Base-by-base conservation (phyloP, 805 yeast genomes). In the Yarrowia deformans region DNA sequence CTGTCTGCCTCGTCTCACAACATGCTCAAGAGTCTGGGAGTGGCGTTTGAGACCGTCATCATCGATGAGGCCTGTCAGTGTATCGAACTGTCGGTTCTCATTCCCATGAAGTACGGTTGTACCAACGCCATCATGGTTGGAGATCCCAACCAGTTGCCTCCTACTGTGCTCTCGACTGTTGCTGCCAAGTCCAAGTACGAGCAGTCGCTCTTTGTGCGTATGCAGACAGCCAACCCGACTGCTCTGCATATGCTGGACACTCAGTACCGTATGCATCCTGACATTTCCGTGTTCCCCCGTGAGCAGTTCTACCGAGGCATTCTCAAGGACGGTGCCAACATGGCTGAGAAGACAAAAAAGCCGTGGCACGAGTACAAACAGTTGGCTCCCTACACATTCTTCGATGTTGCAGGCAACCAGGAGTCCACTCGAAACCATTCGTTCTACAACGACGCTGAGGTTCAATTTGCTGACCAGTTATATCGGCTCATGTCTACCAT, bases 1-100 rank as follows among this genome's bases (percentile, higher is more conserved):
- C 81, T 94, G 42, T 93, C 98, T 0, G 98, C 98, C 37, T 87
- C 97, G 4, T 97, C 98, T 0, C 97, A 93, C 80, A 95, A 91
- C 71, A 86, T 92, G 70, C 82, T 94, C 49, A 87, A 92, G 0
- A 84, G 87, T 52, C 80, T 94, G 75, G 87, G 92, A 10, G 84
- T 92, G 74, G 85, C 85, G 52, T 94, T 95, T 76, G 97, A 90
- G 61, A 91, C 97, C 4, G 98, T 95, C 1, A 88, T 94, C 64
- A 89, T 94, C 71, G 99, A 94, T 81, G 99, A 94, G 78, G 99
- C 99, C 1, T 96, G 98, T 73, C 99, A 94, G 78, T 90, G 97
- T 86, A 93, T 95, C 48, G 99, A 94, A 76, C 77, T 94, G 43
- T 91, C 97, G 8, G 90, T 97, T 0, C 84, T 95, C 34, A 94